These are phyloP conservation scores for Alternaria gaisen DNA, from an alignment of 2,329 filamentous ascomycete genomes.

Conservation along the genomic window DNA sequence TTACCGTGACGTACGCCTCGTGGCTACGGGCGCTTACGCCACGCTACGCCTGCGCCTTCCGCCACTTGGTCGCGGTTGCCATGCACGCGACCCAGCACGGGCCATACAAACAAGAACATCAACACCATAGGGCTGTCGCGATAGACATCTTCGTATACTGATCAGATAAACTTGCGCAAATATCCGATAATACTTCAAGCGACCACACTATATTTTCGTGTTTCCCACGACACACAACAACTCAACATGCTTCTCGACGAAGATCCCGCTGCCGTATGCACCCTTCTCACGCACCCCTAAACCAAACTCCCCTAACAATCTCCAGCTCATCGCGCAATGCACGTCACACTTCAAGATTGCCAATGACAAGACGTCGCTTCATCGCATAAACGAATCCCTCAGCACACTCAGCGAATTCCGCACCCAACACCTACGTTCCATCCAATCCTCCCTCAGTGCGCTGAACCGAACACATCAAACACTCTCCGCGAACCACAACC, in stretches of 20 bases:
- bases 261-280: slow-evolving; percentile 81
- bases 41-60: slow-evolving; percentile 17
- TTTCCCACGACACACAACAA: slow-evolving; percentile 11
- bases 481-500: slow-evolving; percentile 77
- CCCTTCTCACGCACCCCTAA: slow-evolving; percentile 2
- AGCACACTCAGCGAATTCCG: slow-evolving; percentile 85
- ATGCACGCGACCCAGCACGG: slow-evolving; percentile 36
- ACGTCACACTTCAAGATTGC: slow-evolving; percentile 94
- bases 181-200: background rate
- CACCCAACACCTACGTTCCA: slow-evolving; percentile 69
- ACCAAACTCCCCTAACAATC: slow-evolving; percentile 23
- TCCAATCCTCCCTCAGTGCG: slow-evolving; percentile 55
- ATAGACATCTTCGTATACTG: slow-evolving; percentile 13
- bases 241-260: slow-evolving; percentile 90
- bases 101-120: slow-evolving; percentile 42
- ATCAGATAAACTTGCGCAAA: background rate
- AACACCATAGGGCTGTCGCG: slow-evolving; percentile 38
- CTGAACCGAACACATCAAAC: slow-evolving; percentile 80
- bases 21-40: slow-evolving; percentile 22
- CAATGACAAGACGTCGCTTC: slow-evolving; percentile 84
- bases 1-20: slow-evolving; percentile 48
- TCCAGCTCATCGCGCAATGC: slow-evolving; percentile 87
- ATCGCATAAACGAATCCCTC: slow-evolving; percentile 84
- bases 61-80: slow-evolving; percentile 39
- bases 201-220: background rate